These are phyloP conservation scores for Fusarium sp. DNA, from an alignment of 2,329 filamentous ascomycete genomes.

Conservation along the genomic window DNA sequence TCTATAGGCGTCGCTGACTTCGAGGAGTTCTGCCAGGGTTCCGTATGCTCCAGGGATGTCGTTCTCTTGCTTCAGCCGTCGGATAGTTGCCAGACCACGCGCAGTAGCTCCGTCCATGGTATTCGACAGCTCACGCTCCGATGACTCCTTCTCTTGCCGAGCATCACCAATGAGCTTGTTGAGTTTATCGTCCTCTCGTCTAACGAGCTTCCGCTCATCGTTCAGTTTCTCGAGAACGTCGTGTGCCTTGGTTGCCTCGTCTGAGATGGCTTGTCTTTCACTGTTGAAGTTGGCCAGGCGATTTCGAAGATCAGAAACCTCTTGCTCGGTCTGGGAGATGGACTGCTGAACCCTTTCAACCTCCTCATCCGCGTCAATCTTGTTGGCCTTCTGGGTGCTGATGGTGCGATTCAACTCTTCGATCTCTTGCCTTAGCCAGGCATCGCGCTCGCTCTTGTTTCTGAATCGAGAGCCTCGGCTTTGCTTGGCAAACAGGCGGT, in stretches of 20 bases:
- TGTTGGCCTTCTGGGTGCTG: slow-evolving; percentile 84
- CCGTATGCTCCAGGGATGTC: slow-evolving; percentile 90
- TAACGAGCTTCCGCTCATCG: slow-evolving; percentile 88
- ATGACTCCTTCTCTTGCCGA: slow-evolving; percentile 79
- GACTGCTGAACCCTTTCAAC: slow-evolving; percentile 77
- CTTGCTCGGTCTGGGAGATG: slow-evolving; percentile 78
- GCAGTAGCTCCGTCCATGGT: slow-evolving; percentile 92
- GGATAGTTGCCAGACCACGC: slow-evolving; percentile 86
- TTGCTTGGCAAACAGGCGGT: slow-evolving; percentile 91
- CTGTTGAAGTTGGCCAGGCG: slow-evolving; percentile 84
- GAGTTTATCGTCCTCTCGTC: slow-evolving; percentile 89
- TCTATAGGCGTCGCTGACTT: slow-evolving; percentile 85
- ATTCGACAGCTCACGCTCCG: slow-evolving; percentile 81
- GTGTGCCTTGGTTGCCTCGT: slow-evolving; percentile 80
- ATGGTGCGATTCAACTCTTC: slow-evolving; percentile 81
- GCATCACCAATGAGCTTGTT: slow-evolving; percentile 81
- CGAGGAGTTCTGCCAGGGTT: slow-evolving; percentile 91
- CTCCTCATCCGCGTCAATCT: slow-evolving; percentile 86
- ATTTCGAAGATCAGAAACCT: slow-evolving; percentile 76
- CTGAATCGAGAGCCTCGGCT: slow-evolving; percentile 87
- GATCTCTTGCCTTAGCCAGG: slow-evolving; percentile 83
- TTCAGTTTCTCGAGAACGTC: slow-evolving; percentile 82
- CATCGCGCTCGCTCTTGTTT: slow-evolving; percentile 89
- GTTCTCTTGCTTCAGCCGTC: slow-evolving; percentile 82
- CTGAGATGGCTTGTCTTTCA: slow-evolving; percentile 77